Base-by-base conservation (phyloP, 108 stramenopile species). In the Nitzschia palea region DNA sequence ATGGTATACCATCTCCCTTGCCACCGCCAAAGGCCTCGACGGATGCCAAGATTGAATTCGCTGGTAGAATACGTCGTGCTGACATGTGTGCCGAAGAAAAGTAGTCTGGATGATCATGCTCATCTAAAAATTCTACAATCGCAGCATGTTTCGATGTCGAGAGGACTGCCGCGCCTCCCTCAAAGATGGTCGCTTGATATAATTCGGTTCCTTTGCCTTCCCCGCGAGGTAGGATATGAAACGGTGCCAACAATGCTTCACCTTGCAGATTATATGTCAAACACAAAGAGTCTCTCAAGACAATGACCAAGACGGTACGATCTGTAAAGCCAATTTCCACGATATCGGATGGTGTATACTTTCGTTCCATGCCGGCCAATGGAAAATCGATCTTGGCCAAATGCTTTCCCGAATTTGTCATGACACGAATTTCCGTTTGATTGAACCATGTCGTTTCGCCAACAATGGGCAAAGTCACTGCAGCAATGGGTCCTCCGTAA, bases 401-500 rank as follows among this genome's bases (percentile, higher is more conserved):
- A 8, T 63, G 53, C 4, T 35, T 26, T 30, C 91, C 91, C 4
- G 85, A 62, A 78, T 85, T 90, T 25, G 84, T 83, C 77, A 88
- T 56, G 50, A 93, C 88, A 0, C 87, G 75, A 28, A 91, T 74
- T 64, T 88, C 82, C 35, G 86, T 75, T 3, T 64, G 74, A 37
- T 62, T 74, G 34, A 80, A 74, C 62, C 67, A 59, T 15, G 68
- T 55, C 9, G 67, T 70, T 37, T 62, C 61, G 4, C 71, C 74
- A 17, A 74, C 60, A 26, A 91, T 63, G 12, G 87, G 87, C 1
- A 80, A 42, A 3, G 91, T 90, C 2, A 89, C 71, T 15, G 85
- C 62, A 6, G 88, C 91, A 66, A 93, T 77, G 9, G 91, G 88
- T 37, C 91, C 91, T 35, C 91, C 91, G 55, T 90, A 74, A n/a